Percentiles rank a stretch among this genome's conserved stretches.
Evolutionary conservation across 768 basidiomycete species (phyloP).

Genomic region (Podaxis carcinomalis): DNA sequence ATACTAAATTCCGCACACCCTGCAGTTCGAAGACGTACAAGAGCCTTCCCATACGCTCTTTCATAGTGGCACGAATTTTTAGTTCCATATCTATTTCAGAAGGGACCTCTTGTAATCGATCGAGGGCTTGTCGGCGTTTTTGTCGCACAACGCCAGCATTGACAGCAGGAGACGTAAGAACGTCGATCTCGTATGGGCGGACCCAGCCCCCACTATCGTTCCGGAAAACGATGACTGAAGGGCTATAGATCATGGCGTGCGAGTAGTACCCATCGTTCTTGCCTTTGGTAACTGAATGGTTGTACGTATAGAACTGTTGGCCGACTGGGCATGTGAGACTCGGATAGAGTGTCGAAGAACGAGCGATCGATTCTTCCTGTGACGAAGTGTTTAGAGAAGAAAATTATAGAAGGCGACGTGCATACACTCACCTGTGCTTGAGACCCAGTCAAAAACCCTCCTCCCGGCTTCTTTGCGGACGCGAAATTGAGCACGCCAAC

Average conservation of each 20-base stretch:
- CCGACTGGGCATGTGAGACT: constrained; percentile 50
- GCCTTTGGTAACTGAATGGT: constrained; percentile 32
- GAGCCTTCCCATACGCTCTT: constrained; percentile 66
- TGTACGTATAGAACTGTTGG: constrained; percentile 53
- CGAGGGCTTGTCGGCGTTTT: constrained; percentile 2
- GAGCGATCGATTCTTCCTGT: constrained; percentile 72
- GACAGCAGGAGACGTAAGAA: constrained; percentile 65
- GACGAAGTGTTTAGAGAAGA: constrained; percentile 13
- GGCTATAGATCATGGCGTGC: constrained; percentile 71
- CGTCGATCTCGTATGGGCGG: constrained; percentile 53
- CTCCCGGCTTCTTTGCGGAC: constrained; percentile 63
- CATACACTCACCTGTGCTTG: constrained; percentile 32
- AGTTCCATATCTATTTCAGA: constrained; percentile 16
- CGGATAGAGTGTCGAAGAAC: constrained; percentile 63
- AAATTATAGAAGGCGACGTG: background rate
- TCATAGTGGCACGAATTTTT: constrained; percentile 42
- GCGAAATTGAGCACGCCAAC: constrained; percentile 74
- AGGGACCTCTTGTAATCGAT: background rate
- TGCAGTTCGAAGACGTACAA: constrained; percentile 58
- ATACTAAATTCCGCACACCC: constrained; percentile 51
- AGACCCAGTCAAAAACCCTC: constrained; percentile 63
- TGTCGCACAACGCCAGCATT: constrained; percentile 46
- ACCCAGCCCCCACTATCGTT: constrained; percentile 53
- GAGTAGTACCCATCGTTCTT: constrained; percentile 55
- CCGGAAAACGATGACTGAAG: constrained; percentile 52